phyloP scores from a whole-genome alignment of 805 yeast species.

The Saccharomycopsis sp. region DNA sequence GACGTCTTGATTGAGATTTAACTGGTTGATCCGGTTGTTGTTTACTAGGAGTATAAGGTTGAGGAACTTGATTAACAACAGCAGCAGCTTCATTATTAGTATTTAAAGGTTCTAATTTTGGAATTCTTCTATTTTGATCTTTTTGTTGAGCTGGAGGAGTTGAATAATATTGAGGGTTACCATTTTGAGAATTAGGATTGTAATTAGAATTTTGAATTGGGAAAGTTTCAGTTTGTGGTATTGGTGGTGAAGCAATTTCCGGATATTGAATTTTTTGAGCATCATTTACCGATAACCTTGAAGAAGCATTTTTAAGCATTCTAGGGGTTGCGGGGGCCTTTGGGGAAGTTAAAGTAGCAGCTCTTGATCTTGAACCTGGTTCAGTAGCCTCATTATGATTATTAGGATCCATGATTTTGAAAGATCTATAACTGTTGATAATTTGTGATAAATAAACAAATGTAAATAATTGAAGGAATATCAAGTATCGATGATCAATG shows the following conservation, averaged over 20 bases:
- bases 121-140: neutral
- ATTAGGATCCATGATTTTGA: too few relatives aligned
- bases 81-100: slow-evolving; percentile 2
- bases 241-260: slow-evolving; percentile 14
- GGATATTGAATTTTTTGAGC: slow-evolving; percentile 21
- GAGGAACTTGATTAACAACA: neutral
- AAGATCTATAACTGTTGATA: too few relatives aligned
- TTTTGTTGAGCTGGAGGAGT: slow-evolving; percentile 14
- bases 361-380: slow-evolving; percentile 7
- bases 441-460: too few relatives aligned
- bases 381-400: neutral
- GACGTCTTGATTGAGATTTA: neutral
- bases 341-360: slow-evolving; percentile 11
- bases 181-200: neutral
- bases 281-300: slow-evolving; percentile 23
- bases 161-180: slow-evolving; percentile 8
- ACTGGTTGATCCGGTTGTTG: neutral
- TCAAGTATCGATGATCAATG: too few relatives aligned
- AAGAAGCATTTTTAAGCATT: slow-evolving; percentile 49
- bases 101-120: slow-evolving; percentile 4
- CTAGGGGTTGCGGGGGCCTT: slow-evolving; percentile 59
- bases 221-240: slow-evolving; percentile 15
- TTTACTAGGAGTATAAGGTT: neutral
- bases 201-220: neutral
- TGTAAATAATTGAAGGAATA: too few relatives aligned